These are phyloP conservation scores for Fusarium gaditjirri DNA, from an alignment of 2,329 filamentous ascomycete species.

Conservation along the genomic window DNA sequence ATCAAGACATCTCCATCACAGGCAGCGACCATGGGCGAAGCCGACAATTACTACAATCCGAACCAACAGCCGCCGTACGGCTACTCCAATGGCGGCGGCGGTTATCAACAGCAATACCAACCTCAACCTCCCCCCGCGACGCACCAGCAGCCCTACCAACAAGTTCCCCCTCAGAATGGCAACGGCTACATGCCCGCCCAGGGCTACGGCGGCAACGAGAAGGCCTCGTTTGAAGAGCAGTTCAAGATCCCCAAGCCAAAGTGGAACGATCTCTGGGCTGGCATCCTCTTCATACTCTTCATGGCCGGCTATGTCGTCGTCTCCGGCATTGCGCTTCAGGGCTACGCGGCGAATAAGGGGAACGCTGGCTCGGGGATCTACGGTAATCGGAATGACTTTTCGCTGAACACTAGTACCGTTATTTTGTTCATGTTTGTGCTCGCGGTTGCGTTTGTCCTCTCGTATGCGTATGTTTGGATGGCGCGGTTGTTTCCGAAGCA, in stretches of 20 bases:
- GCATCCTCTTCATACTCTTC: conserved; percentile 77
- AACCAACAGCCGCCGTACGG: conserved; percentile 34
- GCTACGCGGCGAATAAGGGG: conserved; percentile 72
- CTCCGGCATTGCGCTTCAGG: conserved; percentile 78
- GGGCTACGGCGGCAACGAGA: conserved; percentile 54
- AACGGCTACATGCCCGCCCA: conserved; percentile 51
- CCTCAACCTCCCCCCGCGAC: conserved; percentile 36
- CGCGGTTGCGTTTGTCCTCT: conserved; percentile 77
- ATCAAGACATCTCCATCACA: conserved; percentile 1
- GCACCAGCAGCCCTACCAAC: conserved; percentile 43
- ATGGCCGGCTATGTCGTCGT: conserved; percentile 80
- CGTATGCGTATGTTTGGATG: conserved; percentile 79
- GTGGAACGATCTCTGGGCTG: conserved; percentile 92
- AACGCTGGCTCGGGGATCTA: conserved; percentile 81
- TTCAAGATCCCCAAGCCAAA: conserved; percentile 88
- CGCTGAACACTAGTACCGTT: conserved; percentile 83
- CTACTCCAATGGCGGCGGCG: conserved; percentile 31
- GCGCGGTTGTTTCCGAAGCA: conserved; percentile 85
- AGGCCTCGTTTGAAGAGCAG: conserved; percentile 76
- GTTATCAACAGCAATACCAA: conserved; percentile 43
- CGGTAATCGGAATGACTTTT: conserved; percentile 70
- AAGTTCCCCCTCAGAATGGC: conserved; percentile 43
- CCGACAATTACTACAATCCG: conserved; percentile 48
- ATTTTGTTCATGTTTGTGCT: conserved; percentile 86
- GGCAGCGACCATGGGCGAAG: conserved; percentile 48